phyloP scores from a whole-genome alignment of 2,329 filamentous ascomycete genomes.

The Chaetomium sp. region DNA sequence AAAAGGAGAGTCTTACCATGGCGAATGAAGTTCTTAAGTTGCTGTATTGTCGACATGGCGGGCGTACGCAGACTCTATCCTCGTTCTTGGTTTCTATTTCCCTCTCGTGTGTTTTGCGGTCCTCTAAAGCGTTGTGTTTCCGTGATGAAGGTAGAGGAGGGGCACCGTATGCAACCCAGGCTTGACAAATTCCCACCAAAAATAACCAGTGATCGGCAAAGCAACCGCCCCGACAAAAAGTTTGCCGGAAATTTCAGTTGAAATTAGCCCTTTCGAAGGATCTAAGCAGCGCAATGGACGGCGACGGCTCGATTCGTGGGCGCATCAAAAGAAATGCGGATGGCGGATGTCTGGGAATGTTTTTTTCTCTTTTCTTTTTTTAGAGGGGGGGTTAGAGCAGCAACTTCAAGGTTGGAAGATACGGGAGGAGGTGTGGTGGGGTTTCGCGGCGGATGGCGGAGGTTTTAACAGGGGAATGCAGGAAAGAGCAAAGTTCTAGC shows the following conservation, averaged over 20 bases:
- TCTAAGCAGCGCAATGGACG: too few relatives aligned
- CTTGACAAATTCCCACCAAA: not conserved
- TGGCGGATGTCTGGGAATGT: too few relatives aligned
- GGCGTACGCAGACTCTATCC: not conserved
- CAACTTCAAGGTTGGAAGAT: not conserved
- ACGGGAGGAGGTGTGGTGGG: not conserved
- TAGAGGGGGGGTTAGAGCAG: not conserved
- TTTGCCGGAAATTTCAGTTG: not conserved
- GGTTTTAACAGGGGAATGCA: not conserved
- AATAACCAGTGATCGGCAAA: not conserved
- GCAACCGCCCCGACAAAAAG: not conserved
- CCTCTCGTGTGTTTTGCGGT: not conserved
- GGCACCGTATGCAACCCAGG: not conserved
- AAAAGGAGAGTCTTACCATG: constrained; percentile 53
- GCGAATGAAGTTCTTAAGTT: constrained; percentile 95
- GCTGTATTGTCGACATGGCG: constrained; percentile 72
- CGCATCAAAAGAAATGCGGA: too few relatives aligned
- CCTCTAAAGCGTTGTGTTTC: not conserved
- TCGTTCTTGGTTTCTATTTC: not conserved
- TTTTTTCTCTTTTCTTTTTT: not conserved
- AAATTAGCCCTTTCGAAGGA: too few relatives aligned
- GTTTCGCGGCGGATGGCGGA: not conserved
- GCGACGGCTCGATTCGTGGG: too few relatives aligned
- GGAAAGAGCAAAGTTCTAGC: constrained; percentile 6
- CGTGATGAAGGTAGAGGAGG: not conserved